Evolutionary conservation across 257 asterid genomes (phyloP), one percentile per base, ranked within the genome.

Genomic region (Capsicum baccatum): DNA sequence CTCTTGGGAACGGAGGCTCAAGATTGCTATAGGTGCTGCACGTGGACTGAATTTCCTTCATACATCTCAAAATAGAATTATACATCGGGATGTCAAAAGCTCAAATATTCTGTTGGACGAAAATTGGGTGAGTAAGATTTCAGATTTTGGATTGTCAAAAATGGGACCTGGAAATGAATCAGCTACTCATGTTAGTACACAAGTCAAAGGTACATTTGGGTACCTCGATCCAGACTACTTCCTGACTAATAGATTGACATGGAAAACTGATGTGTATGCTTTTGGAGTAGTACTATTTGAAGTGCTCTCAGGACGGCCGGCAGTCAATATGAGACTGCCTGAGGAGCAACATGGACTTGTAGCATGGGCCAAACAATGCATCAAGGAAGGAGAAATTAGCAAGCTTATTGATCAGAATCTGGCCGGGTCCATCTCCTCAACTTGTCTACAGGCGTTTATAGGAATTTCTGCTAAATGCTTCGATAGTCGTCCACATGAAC

Each of bases 21-120:
- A 90, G 86, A 84, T 93, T 82, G 84, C 86, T 35, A 89, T 94
- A 50, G 98, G 96, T 39, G 96, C 97, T 73, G 97, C 97, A 15
- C 88, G 85, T 21, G 97, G 98, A 44, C 79, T 94, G 79, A 87
- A 94, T 83, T 91, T 90, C 84, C 97, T 93, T 84, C 98, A 94
- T 90, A 84, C 85, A 58, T 90, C 94, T 11, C 84, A 87, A 76
- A 89, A 86, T 50, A 87, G 91, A 84, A 91, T 92, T 81, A 89
- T 94, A 88, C 98, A 94, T 71, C 89, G 96, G 62, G 98, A 94
- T 60, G 96, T 93, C 81, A 93, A 94, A 85, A 90, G 92, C 93
- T 86, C 93, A 47, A 94, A 94, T 89, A 94, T 94, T 79, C 84
- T 93, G 86, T 84, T 94, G 80, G 93, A 94, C 78, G 94, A 90